These are phyloP conservation scores for Novymonas esmeraldas DNA, from an alignment of 208 protist genomes.

Conservation along the genomic window DNA sequence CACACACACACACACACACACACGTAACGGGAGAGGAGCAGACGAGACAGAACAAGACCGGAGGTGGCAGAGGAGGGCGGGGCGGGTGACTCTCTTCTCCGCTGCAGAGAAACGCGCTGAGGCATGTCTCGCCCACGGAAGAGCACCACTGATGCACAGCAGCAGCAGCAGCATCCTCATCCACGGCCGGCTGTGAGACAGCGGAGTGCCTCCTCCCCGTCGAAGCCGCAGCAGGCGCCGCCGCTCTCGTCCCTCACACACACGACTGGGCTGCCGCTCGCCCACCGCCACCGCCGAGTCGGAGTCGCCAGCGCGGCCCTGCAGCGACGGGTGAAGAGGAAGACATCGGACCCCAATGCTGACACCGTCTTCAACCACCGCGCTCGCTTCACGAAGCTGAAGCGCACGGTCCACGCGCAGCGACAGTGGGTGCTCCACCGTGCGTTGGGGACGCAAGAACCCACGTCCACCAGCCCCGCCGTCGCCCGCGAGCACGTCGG, in stretches of 20 bases:
- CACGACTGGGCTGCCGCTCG: not conserved
- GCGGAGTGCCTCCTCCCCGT: too few species aligned
- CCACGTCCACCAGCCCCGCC: not conserved
- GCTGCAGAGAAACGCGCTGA: too few species aligned
- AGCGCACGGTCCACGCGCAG: conserved; percentile 39
- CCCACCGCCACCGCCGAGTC: not conserved
- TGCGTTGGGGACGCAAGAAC: not conserved
- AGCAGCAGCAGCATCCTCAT: not conserved
- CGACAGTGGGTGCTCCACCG: conserved; percentile 26
- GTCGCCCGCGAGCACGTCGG: not conserved
- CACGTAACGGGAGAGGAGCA: too few species aligned
- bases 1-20: too few species aligned
- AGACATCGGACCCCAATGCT: conserved; percentile 36
- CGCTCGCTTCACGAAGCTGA: conserved; percentile 39
- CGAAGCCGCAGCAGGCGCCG: not conserved
- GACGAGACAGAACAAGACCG: too few species aligned
- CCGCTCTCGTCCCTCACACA: not conserved
- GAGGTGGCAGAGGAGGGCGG: too few species aligned
- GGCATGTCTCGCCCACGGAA: too few species aligned
- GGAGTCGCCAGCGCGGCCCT: too few species aligned
- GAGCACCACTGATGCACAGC: too few species aligned
- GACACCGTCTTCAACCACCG: conserved; percentile 40
- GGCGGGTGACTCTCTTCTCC: too few species aligned
- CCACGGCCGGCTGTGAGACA: too few species aligned
- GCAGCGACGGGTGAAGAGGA: conserved; percentile 14